These are phyloP conservation scores for Sporothrix pallida DNA, from an alignment of 2,329 filamentous ascomycete species.

Conservation along the genomic window DNA sequence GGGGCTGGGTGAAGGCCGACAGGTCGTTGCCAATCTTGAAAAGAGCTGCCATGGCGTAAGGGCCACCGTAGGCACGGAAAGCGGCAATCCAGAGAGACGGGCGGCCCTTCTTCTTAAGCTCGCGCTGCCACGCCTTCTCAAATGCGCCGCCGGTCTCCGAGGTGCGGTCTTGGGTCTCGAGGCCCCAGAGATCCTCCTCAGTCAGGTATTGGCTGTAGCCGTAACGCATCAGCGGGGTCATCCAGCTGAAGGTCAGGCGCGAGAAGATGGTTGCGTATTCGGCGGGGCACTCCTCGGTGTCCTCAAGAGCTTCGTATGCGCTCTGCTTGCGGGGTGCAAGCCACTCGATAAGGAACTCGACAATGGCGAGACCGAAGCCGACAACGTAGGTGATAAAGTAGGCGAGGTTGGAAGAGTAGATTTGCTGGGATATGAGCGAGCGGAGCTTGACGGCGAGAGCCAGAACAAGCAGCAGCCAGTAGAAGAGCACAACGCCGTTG, in stretches of 20 bases:
- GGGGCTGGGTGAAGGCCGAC: slow-evolving; percentile 87
- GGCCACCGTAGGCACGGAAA: slow-evolving; percentile 81
- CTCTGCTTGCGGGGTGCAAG: slow-evolving; percentile 75
- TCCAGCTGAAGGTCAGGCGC: slow-evolving; percentile 93
- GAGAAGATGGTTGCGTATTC: slow-evolving; percentile 96
- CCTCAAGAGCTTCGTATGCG: slow-evolving; percentile 61
- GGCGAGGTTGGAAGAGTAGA: slow-evolving; percentile 67
- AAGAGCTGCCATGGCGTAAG: slow-evolving; percentile 78
- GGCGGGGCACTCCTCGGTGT: slow-evolving; percentile 71
- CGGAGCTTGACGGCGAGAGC: slow-evolving; percentile 81
- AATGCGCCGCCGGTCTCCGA: slow-evolving; percentile 73
- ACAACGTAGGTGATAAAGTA: slow-evolving; percentile 81
- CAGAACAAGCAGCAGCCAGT: slow-evolving; percentile 87
- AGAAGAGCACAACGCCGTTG: slow-evolving; percentile 87
- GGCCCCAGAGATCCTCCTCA: slow-evolving; percentile 93
- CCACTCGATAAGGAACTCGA: slow-evolving; percentile 83
- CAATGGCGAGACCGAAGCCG: slow-evolving; percentile 70
- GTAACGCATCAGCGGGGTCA: slow-evolving; percentile 96
- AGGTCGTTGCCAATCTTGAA: slow-evolving; percentile 91
- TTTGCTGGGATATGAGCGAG: slow-evolving; percentile 78
- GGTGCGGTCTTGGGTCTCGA: slow-evolving; percentile 81
- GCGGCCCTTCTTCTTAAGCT: slow-evolving; percentile 68
- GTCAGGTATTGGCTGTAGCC: slow-evolving; percentile 92
- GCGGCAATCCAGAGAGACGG: slow-evolving; percentile 89
- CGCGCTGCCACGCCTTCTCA: slow-evolving; percentile 74